Evolutionary conservation across 306 rosid genomes (phyloP).

Genomic region (Malus orientalis): DNA sequence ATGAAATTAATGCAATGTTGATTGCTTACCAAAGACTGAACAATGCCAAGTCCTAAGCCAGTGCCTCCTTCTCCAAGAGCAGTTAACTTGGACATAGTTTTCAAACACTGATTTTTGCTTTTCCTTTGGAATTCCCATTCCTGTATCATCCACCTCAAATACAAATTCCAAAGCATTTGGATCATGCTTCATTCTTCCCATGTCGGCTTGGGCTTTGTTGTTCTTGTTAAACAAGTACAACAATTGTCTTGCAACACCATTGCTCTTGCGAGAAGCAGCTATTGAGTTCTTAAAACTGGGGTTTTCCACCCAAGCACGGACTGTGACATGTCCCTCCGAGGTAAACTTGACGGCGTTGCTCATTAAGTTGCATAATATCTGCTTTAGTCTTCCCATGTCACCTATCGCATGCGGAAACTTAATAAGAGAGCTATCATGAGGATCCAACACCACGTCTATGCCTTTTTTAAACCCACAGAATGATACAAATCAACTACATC

Average conservation of each 20-base stretch:
- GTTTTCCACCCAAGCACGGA: conserved; percentile 57
- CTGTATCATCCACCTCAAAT: conserved; percentile 72
- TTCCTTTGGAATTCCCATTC: conserved; percentile 23
- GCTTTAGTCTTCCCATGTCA: conserved; percentile 73
- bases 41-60: conserved; percentile 94
- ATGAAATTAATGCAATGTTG: not conserved
- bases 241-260: conserved; percentile 10
- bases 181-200: conserved; percentile 28
- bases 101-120: conserved; percentile 51
- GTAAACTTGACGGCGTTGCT: conserved; percentile 87
- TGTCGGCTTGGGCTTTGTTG: conserved; percentile 8
- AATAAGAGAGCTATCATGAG: conserved; percentile 46
- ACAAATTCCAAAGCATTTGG: conserved; percentile 43
- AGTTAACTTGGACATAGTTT: conserved; percentile 69
- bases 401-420: conserved; percentile 50
- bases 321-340: conserved; percentile 47
- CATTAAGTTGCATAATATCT: conserved; percentile 55
- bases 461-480: conserved; percentile 46
- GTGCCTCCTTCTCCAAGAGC: conserved; percentile 57
- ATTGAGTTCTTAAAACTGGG: conserved; percentile 34
- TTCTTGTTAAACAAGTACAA: conserved; percentile 29
- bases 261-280: conserved; percentile 16
- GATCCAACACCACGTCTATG: conserved; percentile 68
- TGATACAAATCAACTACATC: conserved; percentile 61
- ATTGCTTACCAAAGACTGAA: conserved; percentile 59